Evolutionary conservation across 2,329 filamentous ascomycete species (phyloP).

Genomic region (Colletotrichum cereale): DNA sequence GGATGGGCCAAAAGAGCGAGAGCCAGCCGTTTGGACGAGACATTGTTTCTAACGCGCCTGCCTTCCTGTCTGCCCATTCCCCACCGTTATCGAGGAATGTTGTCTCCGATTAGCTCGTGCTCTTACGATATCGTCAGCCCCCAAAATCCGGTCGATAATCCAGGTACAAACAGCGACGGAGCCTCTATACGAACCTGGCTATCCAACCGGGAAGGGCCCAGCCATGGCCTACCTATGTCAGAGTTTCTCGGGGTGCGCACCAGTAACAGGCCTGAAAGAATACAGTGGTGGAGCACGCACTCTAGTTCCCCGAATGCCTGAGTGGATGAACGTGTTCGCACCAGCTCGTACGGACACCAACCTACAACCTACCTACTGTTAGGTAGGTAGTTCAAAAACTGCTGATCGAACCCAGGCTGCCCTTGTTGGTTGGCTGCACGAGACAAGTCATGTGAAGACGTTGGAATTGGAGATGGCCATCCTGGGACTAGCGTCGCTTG

Average conservation of each 20-base stretch:
- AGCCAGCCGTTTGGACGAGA: constrained; percentile 36
- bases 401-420: not conserved
- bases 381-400: not conserved
- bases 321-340: not conserved
- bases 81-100: constrained; percentile 29
- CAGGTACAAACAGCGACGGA: not conserved
- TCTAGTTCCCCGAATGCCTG: not conserved
- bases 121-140: not conserved
- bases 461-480: not conserved
- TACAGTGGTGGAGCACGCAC: not conserved
- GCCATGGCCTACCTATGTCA: too few relatives aligned
- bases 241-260: too few relatives aligned
- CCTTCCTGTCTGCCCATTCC: constrained; percentile 35
- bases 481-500: constrained; percentile 1
- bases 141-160: not conserved
- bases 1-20: not conserved
- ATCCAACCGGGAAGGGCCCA: not conserved
- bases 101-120: constrained; percentile 25
- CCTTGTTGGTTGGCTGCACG: constrained; percentile 1
- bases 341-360: not conserved
- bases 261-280: not conserved
- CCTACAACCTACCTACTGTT: too few relatives aligned
- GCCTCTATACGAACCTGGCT: not conserved
- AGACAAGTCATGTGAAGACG: constrained; percentile 23
- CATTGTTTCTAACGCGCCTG: constrained; percentile 33